Evolutionary conservation across 2,329 filamentous ascomycete species (phyloP).

Genomic region (Exophiala sp.): DNA sequence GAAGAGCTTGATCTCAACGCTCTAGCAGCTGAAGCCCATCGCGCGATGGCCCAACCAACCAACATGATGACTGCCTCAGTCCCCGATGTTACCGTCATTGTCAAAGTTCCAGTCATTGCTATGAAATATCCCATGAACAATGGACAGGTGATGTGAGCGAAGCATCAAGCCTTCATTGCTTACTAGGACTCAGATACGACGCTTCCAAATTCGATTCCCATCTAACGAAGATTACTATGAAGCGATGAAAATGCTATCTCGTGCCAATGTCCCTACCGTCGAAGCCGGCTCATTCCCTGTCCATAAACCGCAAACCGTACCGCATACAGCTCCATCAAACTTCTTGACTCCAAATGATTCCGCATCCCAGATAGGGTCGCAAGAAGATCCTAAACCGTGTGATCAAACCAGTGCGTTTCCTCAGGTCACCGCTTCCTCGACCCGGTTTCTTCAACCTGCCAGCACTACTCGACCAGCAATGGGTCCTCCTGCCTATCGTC

Average conservation of each 20-base stretch:
- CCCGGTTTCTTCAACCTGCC: neutral
- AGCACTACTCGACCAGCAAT: neutral
- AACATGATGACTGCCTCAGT: conserved; percentile 19
- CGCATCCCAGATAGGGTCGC: conserved; percentile 13
- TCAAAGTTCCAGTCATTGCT: conserved; percentile 45
- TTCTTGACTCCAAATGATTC: conserved; percentile 16
- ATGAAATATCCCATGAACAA: conserved; percentile 40
- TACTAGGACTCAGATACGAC: conserved; percentile 36
- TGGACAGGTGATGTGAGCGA: conserved; percentile 31
- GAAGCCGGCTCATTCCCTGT: conserved; percentile 34
- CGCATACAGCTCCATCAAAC: neutral
- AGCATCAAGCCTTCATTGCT: conserved; percentile 20
- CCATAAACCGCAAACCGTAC: conserved; percentile 19
- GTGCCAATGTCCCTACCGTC: conserved; percentile 42
- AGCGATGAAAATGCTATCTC: conserved; percentile 39
- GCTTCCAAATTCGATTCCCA: conserved; percentile 45
- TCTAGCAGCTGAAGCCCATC: conserved; percentile 30
- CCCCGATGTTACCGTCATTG: conserved; percentile 39
- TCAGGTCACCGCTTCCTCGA: neutral
- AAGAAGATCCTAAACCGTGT: neutral
- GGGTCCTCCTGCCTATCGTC: conserved; percentile 9
- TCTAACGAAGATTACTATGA: conserved; percentile 40
- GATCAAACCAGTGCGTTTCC: neutral
- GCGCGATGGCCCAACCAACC: conserved; percentile 16
- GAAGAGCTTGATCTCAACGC: conserved; percentile 41